Percentiles rank a stretch among this genome's conserved stretches.
Conservation (phyloP, 352 stramenopile genomes). For the Pythium sukuiense region DNA sequence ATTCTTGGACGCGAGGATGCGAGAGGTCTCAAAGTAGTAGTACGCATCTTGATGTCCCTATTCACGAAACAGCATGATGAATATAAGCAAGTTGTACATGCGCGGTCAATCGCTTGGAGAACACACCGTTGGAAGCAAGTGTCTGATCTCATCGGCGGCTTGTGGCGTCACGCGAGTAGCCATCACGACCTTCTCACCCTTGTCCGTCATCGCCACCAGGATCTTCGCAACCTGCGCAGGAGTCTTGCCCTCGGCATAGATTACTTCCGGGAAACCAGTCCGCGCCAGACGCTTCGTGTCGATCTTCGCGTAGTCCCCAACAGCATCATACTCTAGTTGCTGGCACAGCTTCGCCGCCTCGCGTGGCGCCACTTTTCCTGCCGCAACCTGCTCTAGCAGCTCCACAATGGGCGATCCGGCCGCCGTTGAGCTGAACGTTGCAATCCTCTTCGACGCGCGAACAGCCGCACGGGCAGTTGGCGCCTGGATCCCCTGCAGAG, state of each 20-base stretch:
- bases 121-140: conserved; percentile 39
- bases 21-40: conserved; percentile 63
- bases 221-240: conserved; percentile 88
- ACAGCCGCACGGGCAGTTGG: background rate
- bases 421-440: conserved; percentile 17
- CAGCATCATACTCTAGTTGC: conserved; percentile 48
- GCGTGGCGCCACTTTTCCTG: conserved; percentile 41
- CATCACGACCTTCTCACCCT: conserved; percentile 67
- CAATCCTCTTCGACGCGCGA: background rate
- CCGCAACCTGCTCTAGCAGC: conserved; percentile 58
- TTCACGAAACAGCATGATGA: background rate
- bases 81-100: background rate
- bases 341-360: conserved; percentile 32
- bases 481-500: background rate
- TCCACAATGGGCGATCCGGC: conserved; percentile 34
- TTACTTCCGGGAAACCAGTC: conserved; percentile 95
- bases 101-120: too few species aligned
- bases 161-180: conserved; percentile 72
- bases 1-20: conserved; percentile 64
- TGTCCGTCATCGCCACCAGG: conserved; percentile 85
- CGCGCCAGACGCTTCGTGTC: conserved; percentile 86
- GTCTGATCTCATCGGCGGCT: conserved; percentile 41
- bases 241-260: conserved; percentile 95
- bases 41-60: conserved; percentile 11
- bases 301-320: conserved; percentile 76